Conservation (phyloP, 2,329 filamentous ascomycete genomes). For the Fusarium globosum region DNA sequence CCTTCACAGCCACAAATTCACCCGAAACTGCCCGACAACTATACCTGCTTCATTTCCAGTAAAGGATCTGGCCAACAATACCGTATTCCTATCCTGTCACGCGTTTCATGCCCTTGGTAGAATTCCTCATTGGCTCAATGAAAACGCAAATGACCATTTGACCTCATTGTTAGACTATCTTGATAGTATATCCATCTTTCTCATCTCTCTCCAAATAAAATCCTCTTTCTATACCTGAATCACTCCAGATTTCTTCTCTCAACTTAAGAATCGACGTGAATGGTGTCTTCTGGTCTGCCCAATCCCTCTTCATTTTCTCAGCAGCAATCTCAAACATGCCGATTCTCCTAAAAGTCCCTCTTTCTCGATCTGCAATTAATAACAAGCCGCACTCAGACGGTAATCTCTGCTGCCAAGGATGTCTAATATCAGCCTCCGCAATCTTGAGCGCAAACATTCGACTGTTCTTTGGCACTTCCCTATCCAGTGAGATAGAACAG, state of each 20-base stretch:
- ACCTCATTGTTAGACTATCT: not conserved
- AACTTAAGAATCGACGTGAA: not conserved
- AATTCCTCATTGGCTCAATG: not conserved
- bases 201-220: not conserved
- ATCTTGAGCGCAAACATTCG: not conserved
- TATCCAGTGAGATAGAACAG: not conserved
- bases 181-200: not conserved
- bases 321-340: not conserved
- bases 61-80: accelerated
- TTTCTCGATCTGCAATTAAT: not conserved
- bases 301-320: not conserved
- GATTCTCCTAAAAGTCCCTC: not conserved
- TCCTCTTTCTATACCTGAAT: not conserved
- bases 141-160: no score
- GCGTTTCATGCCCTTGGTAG: not conserved
- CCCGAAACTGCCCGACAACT: not conserved
- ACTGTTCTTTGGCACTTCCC: not conserved
- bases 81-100: accelerated
- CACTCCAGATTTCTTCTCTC: not conserved
- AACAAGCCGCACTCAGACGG: not conserved
- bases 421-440: not conserved
- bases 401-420: not conserved
- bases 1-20: no score
- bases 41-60: accelerated
- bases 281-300: not conserved